Evolutionary conservation across 2,329 filamentous ascomycete genomes (phyloP), one percentile per base, ranked within the genome.

Genomic region (Epichloe brachyelytri): DNA sequence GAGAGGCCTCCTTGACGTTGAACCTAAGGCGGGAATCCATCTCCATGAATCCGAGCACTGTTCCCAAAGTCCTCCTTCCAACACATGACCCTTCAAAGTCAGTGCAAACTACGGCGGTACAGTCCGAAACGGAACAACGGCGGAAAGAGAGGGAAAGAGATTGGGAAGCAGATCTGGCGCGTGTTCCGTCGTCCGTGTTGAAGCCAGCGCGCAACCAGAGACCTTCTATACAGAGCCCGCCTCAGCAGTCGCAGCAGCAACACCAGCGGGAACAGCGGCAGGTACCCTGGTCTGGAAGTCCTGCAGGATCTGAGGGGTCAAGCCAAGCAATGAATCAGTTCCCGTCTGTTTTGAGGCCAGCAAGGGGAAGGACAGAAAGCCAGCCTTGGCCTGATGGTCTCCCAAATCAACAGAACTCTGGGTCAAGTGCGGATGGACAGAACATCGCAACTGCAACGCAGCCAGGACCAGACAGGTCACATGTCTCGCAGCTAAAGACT

Each of bases 1-100:
- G 60, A 4, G 59, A 61, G 2, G 57, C 50, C 0, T 59, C 59
- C 0, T 48, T 64, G 15, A 58, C 60, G 52, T 53, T 57, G 43
- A 59, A 58, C 7, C 11, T 50, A 10, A 60, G 57, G 17, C 52
- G 58, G 8, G 51, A 52, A 5, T 55, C 57, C 4, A 50, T 57
- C 14, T 52, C 57, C 34, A 53, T 64, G 4, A 51, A 56, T 2
- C 55, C 53, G 5, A 46, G 53, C 14, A 53, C 54, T n/a, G 55
- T 58, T 12, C 60, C 61, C 15, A 51, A 54, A 41, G 54, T 56
- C 1, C 54, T 63, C 1, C 57, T 58, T n/a, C 61, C 58, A 1
- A 55, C 60, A 19, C 46, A 58, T 15, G 50, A 58, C 14, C 54
- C 58, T 0, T 38, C 46, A 36, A 46, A 49, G 12, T 47, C 45